Evolutionary conservation across 2,329 filamentous ascomycete genomes (phyloP).

Genomic region (Trichophyton benhamiae): DNA sequence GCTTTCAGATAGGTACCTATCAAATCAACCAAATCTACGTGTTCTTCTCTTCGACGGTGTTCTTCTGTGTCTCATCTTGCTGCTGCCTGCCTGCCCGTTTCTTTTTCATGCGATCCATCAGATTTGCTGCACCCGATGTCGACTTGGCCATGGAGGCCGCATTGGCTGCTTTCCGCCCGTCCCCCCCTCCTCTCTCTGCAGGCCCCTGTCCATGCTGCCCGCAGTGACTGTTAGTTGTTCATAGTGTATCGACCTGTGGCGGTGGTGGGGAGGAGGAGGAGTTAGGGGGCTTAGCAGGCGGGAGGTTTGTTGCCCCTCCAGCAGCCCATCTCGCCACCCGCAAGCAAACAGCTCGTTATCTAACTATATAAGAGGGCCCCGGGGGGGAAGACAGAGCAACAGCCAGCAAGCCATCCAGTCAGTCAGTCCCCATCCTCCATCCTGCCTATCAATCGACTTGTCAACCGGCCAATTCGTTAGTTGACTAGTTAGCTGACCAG

Average conservation of each 20-base stretch:
- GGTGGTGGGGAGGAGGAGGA: not conserved
- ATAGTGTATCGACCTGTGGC: not conserved
- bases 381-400: no score
- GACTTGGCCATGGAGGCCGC: not conserved
- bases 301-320: slow-evolving; percentile 1
- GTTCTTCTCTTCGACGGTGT: not conserved
- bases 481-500: not conserved
- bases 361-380: no score
- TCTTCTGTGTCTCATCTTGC: not conserved
- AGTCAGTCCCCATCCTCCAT: not conserved
- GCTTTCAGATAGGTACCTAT: not conserved
- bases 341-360: no score
- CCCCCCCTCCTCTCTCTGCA: not conserved
- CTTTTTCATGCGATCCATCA: not conserved
- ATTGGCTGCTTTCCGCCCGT: not conserved
- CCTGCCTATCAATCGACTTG: not conserved
- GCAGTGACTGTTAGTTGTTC: no score
- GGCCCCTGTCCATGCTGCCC: not conserved
- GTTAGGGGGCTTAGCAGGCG: not conserved
- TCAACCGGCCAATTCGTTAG: not conserved
- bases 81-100: not conserved
- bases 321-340: not conserved
- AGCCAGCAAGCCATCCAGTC: not conserved
- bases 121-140: not conserved
- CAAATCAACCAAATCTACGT: not conserved